These are phyloP conservation scores for Gloeostereum incarnatum DNA, from an alignment of 768 basidiomycete species.

Conservation along the genomic window DNA sequence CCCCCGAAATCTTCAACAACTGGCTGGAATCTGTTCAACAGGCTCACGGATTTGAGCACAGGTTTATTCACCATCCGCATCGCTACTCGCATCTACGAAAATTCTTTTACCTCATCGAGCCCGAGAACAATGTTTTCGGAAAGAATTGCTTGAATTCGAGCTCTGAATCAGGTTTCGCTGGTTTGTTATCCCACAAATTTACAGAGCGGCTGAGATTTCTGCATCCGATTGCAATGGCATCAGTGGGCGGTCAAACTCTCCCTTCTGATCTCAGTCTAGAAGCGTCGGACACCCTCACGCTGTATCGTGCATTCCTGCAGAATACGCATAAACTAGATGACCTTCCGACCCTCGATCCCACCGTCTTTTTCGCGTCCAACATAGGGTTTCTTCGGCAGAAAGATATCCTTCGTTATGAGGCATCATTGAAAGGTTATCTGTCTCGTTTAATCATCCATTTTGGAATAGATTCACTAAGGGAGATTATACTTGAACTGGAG, in stretches of 20 bases:
- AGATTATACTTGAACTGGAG: constrained; percentile 29
- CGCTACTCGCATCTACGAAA: constrained; percentile 71
- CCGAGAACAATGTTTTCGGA: constrained; percentile 2
- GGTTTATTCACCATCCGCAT: constrained; percentile 53
- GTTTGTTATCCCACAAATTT: constrained; percentile 25
- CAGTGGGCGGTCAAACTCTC: constrained; percentile 37
- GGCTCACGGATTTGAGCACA: constrained; percentile 48
- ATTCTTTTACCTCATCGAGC: constrained; percentile 39
- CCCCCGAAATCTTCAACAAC: constrained; percentile 51
- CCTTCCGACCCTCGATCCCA: constrained; percentile 28
- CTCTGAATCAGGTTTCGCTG: constrained; percentile 18
- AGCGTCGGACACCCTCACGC: constrained; percentile 40
- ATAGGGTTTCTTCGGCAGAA: constrained; percentile 39
- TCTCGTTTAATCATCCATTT: constrained; percentile 11
- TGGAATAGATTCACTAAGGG: constrained; percentile 20
- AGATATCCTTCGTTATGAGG: constrained; percentile 54
- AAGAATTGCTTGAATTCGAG: too few species aligned
- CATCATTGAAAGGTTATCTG: constrained; percentile 35
- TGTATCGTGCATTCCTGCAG: constrained; percentile 36
- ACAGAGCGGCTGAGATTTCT: constrained; percentile 40
- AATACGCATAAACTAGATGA: constrained; percentile 13
- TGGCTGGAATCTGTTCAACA: constrained; percentile 59
- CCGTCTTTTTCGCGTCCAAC: constrained; percentile 29
- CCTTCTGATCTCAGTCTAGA: constrained; percentile 61
- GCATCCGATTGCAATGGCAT: constrained; percentile 55